Conservation (phyloP, 2,329 filamentous ascomycete genomes). For the Cladosporium oxysporum region DNA sequence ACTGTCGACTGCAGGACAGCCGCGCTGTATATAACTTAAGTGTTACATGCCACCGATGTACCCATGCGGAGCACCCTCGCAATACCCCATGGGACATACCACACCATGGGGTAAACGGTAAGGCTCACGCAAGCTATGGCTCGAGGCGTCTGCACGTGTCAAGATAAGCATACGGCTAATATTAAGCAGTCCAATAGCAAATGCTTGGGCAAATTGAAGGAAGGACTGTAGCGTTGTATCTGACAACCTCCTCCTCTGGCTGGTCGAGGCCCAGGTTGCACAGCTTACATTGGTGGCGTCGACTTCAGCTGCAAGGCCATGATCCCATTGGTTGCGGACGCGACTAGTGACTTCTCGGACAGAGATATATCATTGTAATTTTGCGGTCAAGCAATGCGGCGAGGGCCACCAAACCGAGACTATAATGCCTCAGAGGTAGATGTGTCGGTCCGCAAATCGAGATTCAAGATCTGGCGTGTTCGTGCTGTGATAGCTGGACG, state of each 20-base stretch:
- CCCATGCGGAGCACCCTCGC: neutral
- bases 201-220: conserved; percentile 10
- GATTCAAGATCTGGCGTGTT: neutral
- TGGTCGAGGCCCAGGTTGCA: neutral
- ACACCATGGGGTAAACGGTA: conserved; percentile 14
- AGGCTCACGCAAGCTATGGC: conserved; percentile 12
- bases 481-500: neutral
- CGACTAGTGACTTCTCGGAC: neutral
- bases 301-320: neutral
- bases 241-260: neutral
- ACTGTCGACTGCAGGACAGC: conserved; percentile 1
- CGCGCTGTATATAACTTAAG: conserved; percentile 2
- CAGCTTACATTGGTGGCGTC: conserved; percentile 5
- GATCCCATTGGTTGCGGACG: neutral
- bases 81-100: conserved; percentile 1
- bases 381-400: neutral
- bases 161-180: conserved; percentile 18
- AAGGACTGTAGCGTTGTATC: conserved; percentile 8
- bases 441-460: neutral
- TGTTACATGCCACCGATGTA: neutral
- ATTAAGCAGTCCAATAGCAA: conserved; percentile 11
- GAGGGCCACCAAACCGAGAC: neutral
- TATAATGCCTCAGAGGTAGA: neutral
- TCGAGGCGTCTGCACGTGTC: conserved; percentile 12
- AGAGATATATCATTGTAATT: neutral